Base-by-base conservation (phyloP, 1,139 yeast species). In the Yamadazyma buinensis region DNA sequence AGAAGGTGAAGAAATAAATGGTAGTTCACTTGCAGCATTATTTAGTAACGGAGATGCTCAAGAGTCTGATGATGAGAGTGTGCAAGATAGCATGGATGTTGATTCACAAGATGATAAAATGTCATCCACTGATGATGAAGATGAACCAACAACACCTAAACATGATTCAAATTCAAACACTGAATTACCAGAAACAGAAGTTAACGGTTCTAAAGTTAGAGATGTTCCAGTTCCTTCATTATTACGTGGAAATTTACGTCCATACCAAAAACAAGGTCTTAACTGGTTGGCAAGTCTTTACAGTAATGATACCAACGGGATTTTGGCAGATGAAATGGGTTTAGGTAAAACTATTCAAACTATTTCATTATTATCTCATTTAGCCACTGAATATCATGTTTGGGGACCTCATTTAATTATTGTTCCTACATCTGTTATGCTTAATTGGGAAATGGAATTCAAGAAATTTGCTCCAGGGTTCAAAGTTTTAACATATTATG, bases 391-490 rank as follows among this genome's bases (percentile, higher is more conserved):
- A 48, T 90, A 88, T 52, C 86, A 86, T 39, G 75, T 84, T 21
- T 92, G 99, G 99, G 98, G 98, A 0, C 98, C 98, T 0, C 99
- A 94, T 64, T 66, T 94, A 36, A 90, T 94, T 59, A 80, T 94
- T 41, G 99, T 94, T 4, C 99, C 99, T 2, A 94, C 99, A 0
- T 87, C 97, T 14, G 99, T 94, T n/a, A 81, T 94, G 82, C 77
- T 94, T 37, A 94, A 94, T 55, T 94, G 99, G 99, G 99, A 94
- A 57, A 90, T 92, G 97, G 99, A 94, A 55, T 90, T 94, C 63
- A 94, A 92, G 54, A 80, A 95, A 48, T 94, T 94, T 68, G 97
- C 97, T 1, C 99, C 99, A 0, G 99, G 98, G 0, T 84, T 94
- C 58, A 92, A 94, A 55, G 95, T 94, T 2, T 57, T 94, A 56